Evolutionary conservation across 2,329 filamentous ascomycete species (phyloP).

Genomic region (Xylariaceae sp.): DNA sequence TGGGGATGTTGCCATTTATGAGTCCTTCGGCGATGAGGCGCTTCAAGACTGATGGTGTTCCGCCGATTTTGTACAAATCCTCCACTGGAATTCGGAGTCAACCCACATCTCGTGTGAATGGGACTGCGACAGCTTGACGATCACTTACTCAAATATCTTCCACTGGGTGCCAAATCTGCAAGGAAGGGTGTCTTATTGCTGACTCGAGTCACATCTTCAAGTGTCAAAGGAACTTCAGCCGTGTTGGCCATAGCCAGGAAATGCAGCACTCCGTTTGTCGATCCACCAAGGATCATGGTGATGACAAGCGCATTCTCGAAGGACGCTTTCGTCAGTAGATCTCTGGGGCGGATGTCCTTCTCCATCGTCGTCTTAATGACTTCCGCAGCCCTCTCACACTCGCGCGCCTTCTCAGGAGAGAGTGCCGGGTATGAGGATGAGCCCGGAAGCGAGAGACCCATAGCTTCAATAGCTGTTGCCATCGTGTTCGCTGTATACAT

Average conservation of each 20-base stretch:
- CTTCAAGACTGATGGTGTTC: constrained; percentile 71
- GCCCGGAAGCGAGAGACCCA: constrained; percentile 78
- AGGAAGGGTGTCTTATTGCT: constrained; percentile 82
- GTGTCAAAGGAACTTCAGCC: constrained; percentile 68
- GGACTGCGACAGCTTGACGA: neutral
- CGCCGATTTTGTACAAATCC: constrained; percentile 72
- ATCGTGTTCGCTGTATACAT: constrained; percentile 94
- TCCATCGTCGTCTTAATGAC: constrained; percentile 78
- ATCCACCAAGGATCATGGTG: constrained; percentile 88
- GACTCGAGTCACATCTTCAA: constrained; percentile 80
- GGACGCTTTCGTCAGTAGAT: constrained; percentile 72
- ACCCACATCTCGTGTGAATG: neutral
- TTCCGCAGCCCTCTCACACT: constrained; percentile 77
- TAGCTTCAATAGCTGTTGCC: constrained; percentile 85
- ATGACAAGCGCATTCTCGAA: constrained; percentile 88
- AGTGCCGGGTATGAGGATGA: constrained; percentile 79
- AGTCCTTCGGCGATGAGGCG: constrained; percentile 66
- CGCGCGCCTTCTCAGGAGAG: constrained; percentile 78
- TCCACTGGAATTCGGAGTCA: constrained; percentile 42
- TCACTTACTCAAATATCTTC: constrained; percentile 62
- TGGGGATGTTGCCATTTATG: constrained; percentile 66
- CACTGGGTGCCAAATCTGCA: constrained; percentile 78
- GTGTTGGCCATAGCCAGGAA: constrained; percentile 88
- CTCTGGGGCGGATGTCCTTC: constrained; percentile 73
- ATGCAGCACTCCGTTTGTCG: constrained; percentile 84